phyloP scores from a whole-genome alignment of 768 basidiomycete genomes.

The Pisolithus tinctorius region DNA sequence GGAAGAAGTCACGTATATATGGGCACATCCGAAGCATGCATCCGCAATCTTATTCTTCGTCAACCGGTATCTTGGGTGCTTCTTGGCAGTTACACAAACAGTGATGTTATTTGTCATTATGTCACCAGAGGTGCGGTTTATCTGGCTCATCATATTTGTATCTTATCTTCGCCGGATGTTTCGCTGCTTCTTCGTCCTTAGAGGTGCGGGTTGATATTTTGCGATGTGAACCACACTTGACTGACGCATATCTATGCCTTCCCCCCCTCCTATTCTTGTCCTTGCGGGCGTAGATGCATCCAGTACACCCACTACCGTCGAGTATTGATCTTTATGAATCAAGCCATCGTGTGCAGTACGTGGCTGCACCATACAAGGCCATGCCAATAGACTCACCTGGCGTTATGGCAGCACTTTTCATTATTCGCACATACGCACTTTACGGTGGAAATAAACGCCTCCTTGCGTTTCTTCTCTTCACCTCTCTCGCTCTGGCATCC shows the following conservation, averaged over 20 bases:
- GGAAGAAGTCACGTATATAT: constrained; percentile 38
- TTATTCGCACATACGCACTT: constrained; percentile 44
- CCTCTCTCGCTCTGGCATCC: constrained; percentile 24
- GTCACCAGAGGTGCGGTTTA: constrained; percentile 2
- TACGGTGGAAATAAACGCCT: constrained; percentile 37
- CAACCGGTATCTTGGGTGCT: constrained; percentile 43
- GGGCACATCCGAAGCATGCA: constrained; percentile 33
- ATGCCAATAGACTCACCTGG: neutral
- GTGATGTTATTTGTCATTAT: constrained; percentile 23
- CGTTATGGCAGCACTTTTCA: constrained; percentile 32
- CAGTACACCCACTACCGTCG: constrained; percentile 35
- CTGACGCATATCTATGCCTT: neutral
- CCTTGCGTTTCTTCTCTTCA: constrained; percentile 28
- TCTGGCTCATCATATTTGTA: neutral
- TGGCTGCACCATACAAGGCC: neutral
- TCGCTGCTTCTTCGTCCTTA: neutral
- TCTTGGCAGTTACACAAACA: constrained; percentile 31
- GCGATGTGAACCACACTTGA: neutral
- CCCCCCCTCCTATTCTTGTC: neutral
- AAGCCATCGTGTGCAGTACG: constrained; percentile 43
- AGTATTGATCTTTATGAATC: constrained; percentile 34
- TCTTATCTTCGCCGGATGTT: too few species aligned
- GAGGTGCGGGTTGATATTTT: neutral
- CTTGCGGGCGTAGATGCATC: constrained; percentile 30
- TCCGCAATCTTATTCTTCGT: constrained; percentile 41